phyloP scores from a whole-genome alignment of 2,329 filamentous ascomycete species.

The Fusarium xyrophilum region DNA sequence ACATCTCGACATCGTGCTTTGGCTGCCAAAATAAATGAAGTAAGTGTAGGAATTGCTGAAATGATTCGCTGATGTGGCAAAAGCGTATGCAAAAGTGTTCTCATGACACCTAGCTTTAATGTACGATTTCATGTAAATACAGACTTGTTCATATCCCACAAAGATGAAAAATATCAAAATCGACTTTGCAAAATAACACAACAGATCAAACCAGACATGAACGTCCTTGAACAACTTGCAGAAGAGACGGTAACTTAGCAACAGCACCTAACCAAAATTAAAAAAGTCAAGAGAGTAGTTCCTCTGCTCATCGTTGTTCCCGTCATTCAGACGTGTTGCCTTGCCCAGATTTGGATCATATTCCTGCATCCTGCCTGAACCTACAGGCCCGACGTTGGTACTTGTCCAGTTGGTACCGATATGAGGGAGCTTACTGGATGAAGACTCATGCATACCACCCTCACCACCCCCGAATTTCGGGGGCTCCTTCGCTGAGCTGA shows the following conservation, averaged over 20 bases:
- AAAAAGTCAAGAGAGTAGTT: constrained; percentile 53
- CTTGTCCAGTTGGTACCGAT: constrained; percentile 27
- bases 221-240: constrained; percentile 15
- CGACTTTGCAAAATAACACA: background rate
- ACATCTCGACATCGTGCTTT: background rate
- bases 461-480: background rate
- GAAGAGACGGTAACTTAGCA: background rate
- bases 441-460: background rate
- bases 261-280: constrained; percentile 39
- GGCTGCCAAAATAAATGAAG: background rate
- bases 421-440: background rate
- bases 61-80: background rate
- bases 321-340: constrained; percentile 28
- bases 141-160: background rate
- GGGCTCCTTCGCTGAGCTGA: constrained; percentile 25
- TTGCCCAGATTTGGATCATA: constrained; percentile 44
- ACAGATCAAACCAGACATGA: background rate
- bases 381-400: constrained; percentile 22
- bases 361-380: constrained; percentile 45
- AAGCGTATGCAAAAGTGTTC: background rate
- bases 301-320: constrained; percentile 29
- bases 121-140: background rate
- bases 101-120: background rate
- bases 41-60: background rate
- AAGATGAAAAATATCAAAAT: background rate